Base-by-base conservation (phyloP, 306 rosid species). In the Dryas drummondii region DNA sequence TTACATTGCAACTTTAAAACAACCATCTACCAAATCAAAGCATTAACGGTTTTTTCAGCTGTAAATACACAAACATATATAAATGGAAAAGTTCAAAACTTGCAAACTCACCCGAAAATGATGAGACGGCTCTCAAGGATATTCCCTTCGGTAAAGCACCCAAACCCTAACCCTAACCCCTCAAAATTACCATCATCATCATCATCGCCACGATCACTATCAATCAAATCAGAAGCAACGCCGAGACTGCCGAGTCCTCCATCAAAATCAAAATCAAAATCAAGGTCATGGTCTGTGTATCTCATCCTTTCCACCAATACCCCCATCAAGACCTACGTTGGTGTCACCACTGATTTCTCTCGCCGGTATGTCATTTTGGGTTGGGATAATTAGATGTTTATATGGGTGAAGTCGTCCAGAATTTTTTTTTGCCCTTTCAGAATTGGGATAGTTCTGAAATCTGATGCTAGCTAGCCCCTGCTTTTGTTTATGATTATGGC, bases 311-410 rank as follows among this genome's bases (percentile, higher is more conserved):
- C 98, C 82, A 88, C 96, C 68, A 86, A 83, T 68, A 55, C 60
- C 73, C 96, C 97, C 12, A 83, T 89, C 90, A 93, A 93, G 81
- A 89, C 98, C 78, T 93, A 93, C 72, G 93, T 89, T 51, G 98
- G 97, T 7, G 91, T 88, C 85, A 88, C 98, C 71, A 88, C 84
- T 59, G 78, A 89, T 82, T 91, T 93, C 86, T 63, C 87, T 81
- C 93, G 96, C 80, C 97, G 96, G 98, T 93, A 86, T 52, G 77
- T 64, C 67, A 4, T 4, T 56, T 17, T 17, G 7, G 49, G 8
- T 7, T 15, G 68, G 55, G 22, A 22, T 22, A 22, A 22, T 22
- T 22, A 22, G 22, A 22, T 22, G 22, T 22, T 22, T 22, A 22
- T 22, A 22, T 22, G 22, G 22, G 22, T 22, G 22, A 22, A 22